phyloP scores from a whole-genome alignment of 2,329 filamentous ascomycete species.

The Teratosphaeria epicoccoides region DNA sequence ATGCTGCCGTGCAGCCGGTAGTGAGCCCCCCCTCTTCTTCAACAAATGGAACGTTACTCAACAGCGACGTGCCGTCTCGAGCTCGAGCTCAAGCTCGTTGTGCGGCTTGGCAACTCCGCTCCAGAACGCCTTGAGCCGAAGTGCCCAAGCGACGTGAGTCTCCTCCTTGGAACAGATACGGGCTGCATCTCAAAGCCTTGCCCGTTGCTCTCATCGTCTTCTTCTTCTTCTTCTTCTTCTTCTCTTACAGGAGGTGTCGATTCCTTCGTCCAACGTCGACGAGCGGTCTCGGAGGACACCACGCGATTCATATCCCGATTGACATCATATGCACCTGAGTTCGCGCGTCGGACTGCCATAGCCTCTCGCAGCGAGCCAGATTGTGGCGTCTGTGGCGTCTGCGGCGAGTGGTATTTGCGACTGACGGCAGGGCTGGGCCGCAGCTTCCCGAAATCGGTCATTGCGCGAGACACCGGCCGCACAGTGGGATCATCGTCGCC shows the following conservation, averaged over 20 bases:
- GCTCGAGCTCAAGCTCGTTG: slow-evolving; percentile 4
- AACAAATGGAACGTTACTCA: neutral
- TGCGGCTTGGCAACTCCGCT: slow-evolving; percentile 1
- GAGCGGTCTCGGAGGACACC: slow-evolving; percentile 6
- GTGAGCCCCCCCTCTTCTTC: neutral
- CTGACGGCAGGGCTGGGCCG: slow-evolving; percentile 13
- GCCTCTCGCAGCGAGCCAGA: slow-evolving; percentile 3
- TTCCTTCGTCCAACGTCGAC: slow-evolving; percentile 8
- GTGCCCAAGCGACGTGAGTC: slow-evolving; percentile 5
- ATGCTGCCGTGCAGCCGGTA: neutral
- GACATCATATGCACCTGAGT: slow-evolving; percentile 4
- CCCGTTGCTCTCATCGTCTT: slow-evolving; percentile 7
- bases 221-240: slow-evolving; percentile 5
- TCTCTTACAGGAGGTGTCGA: slow-evolving; percentile 11
- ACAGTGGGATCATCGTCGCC: slow-evolving; percentile 30
- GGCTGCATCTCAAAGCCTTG: slow-evolving; percentile 2
- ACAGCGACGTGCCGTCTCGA: slow-evolving; percentile 5
- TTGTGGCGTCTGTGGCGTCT: slow-evolving; percentile 3
- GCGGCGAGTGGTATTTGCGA: slow-evolving; percentile 6
- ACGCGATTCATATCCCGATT: slow-evolving; percentile 10
- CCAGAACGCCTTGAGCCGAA: slow-evolving; percentile 2
- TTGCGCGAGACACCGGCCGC: slow-evolving; percentile 38
- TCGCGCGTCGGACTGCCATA: slow-evolving; percentile 5
- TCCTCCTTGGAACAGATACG: slow-evolving; percentile 3
- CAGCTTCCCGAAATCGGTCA: slow-evolving; percentile 34